phyloP scores from a whole-genome alignment of 139 green algal species.

The Raphidocelis subcapitata region DNA sequence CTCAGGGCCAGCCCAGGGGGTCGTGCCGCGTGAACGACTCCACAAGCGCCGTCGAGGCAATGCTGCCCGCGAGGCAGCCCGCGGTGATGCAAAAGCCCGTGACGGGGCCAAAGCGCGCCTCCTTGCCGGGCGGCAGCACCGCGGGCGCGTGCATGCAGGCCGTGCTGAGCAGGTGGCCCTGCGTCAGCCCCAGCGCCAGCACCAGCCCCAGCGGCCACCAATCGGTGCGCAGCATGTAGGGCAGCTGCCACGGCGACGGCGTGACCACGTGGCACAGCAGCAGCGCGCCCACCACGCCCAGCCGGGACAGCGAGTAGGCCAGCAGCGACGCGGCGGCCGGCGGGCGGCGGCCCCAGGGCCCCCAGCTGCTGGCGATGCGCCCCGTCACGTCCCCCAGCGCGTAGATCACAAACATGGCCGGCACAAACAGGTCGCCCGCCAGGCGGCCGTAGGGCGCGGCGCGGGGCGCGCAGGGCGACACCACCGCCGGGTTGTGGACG shows the following conservation, averaged over 20 bases:
- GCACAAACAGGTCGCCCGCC: slow-evolving; percentile 38
- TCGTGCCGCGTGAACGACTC: neutral
- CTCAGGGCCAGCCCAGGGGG: neutral
- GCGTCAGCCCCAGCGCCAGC: slow-evolving; percentile 34
- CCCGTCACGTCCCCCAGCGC: slow-evolving; percentile 30
- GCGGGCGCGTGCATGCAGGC: slow-evolving; percentile 40
- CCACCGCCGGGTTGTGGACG: slow-evolving; percentile 26
- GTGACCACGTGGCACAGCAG: slow-evolving; percentile 39
- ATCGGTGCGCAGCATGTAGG: slow-evolving; percentile 28
- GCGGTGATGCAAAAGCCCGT: slow-evolving; percentile 27
- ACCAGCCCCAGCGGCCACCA: slow-evolving; percentile 18
- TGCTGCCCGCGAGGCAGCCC: slow-evolving; percentile 10
- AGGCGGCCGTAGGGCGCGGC: neutral
- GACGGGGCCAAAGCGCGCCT: slow-evolving; percentile 26
- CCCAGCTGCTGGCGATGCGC: slow-evolving; percentile 24
- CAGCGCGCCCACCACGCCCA: slow-evolving; percentile 19
- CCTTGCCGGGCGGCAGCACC: slow-evolving; percentile 27
- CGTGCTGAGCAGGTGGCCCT: slow-evolving; percentile 34
- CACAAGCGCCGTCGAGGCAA: neutral
- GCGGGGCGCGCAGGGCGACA: slow-evolving; percentile 25
- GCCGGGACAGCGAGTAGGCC: slow-evolving; percentile 13
- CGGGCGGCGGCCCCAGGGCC: slow-evolving; percentile 16
- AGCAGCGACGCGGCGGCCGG: slow-evolving; percentile 20
- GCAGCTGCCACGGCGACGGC: slow-evolving; percentile 22
- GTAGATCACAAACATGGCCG: slow-evolving; percentile 36